A percentile compares a stretch with the other conserved stretches of the same genome.
Evolutionary conservation across 352 stramenopile genomes (phyloP).

Genomic region (Bremia lactucae): DNA sequence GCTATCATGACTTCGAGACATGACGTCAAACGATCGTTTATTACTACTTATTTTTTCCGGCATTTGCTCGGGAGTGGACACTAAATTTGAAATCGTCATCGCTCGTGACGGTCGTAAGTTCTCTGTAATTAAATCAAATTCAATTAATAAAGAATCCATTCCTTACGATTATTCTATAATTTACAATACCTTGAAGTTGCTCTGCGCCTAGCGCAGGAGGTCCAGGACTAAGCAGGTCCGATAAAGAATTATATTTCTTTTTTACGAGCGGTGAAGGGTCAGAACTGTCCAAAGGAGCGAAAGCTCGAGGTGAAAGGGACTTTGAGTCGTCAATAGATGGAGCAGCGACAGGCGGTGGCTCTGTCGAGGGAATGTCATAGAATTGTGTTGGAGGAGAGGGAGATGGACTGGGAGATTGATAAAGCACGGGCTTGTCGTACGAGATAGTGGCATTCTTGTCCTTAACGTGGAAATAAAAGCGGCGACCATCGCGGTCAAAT

Average conservation of each 20-base stretch:
- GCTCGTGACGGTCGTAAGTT: slow-evolving; percentile 8
- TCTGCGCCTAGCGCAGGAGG: slow-evolving; percentile 28
- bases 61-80: slow-evolving; percentile 20
- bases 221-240: slow-evolving; percentile 58
- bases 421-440: slow-evolving; percentile 63
- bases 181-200: slow-evolving; percentile 17
- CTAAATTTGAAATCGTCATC: slow-evolving; percentile 56
- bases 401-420: not conserved
- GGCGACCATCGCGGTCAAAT: slow-evolving; percentile 47
- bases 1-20: slow-evolving; percentile 28
- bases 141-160: too few relatives aligned
- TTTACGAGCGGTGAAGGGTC: slow-evolving; percentile 17
- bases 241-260: slow-evolving; percentile 73
- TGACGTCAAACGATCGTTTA: slow-evolving; percentile 50
- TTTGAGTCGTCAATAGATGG: slow-evolving; percentile 28
- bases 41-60: slow-evolving; percentile 5
- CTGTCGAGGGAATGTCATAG: slow-evolving; percentile 10
- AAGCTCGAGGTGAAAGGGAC: slow-evolving; percentile 2
- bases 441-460: slow-evolving; percentile 58
- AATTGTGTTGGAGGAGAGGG: not conserved
- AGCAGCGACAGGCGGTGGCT: slow-evolving; percentile 33
- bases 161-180: too few relatives aligned
- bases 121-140: too few relatives aligned
- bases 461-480: slow-evolving; percentile 70
- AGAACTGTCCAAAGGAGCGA: slow-evolving; percentile 1